These are phyloP conservation scores for Podospora pseudopauciseta DNA, from an alignment of 495 filamentous ascomycete species.

Conservation along the genomic window DNA sequence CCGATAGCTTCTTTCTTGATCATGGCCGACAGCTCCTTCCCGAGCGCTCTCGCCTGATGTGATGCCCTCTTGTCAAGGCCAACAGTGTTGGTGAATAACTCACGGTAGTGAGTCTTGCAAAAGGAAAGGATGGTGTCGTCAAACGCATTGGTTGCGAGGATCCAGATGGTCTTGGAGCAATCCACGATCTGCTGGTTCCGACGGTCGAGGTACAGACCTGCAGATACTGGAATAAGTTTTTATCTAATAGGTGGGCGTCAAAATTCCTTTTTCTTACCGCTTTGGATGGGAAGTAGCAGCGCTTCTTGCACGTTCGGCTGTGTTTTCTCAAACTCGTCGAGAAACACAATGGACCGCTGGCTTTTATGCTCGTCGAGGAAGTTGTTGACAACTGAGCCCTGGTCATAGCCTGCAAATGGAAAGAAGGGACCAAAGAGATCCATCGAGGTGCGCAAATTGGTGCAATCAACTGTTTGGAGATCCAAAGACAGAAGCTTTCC, in stretches of 20 bases:
- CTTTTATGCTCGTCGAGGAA: not conserved
- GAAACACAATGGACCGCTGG: not conserved
- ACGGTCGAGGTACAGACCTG: not conserved
- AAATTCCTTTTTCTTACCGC: not conserved
- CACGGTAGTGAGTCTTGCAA: not conserved
- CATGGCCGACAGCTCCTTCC: not conserved
- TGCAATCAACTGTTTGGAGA: slow-evolving; percentile 43
- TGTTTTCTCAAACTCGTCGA: not conserved
- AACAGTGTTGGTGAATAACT: not conserved
- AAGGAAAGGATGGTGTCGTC: slow-evolving; percentile 34
- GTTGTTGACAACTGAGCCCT: not conserved
- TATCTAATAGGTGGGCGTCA: too few species aligned
- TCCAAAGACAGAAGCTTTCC: slow-evolving; percentile 44
- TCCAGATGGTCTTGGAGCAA: slow-evolving; percentile 55
- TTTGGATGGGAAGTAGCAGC: not conserved
- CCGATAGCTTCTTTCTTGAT: not conserved
- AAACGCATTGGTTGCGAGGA: slow-evolving; percentile 51
- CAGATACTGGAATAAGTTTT: too few species aligned
- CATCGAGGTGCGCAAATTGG: slow-evolving; percentile 25
- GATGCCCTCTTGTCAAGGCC: not conserved
- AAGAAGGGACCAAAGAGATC: not conserved
- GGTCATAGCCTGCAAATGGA: not conserved
- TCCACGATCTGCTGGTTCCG: slow-evolving; percentile 30
- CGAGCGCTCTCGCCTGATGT: not conserved
- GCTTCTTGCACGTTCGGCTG: not conserved